These are phyloP conservation scores for Hypoxylon lenormandii DNA, from an alignment of 495 filamentous ascomycete genomes.

Conservation along the genomic window DNA sequence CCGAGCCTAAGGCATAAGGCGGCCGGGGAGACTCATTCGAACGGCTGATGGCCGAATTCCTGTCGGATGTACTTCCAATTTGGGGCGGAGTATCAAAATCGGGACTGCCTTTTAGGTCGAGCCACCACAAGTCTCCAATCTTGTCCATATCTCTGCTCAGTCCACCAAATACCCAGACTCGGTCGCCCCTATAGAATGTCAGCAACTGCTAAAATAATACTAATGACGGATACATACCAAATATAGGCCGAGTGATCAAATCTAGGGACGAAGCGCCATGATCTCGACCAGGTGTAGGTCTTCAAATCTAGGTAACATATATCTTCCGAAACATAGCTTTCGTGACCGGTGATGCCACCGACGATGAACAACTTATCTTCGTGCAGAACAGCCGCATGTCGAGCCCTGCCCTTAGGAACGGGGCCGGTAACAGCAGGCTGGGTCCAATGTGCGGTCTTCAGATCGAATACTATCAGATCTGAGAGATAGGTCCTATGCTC, in stretches of 20 bases:
- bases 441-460: constrained; percentile 92
- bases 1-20: constrained; percentile 54
- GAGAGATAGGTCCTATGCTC: constrained; percentile 95
- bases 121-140: constrained; percentile 93
- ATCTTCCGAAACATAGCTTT: constrained; percentile 89
- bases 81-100: constrained; percentile 79
- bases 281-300: constrained; percentile 96
- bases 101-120: constrained; percentile 89
- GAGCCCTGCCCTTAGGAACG: constrained; percentile 85
- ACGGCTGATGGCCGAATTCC: constrained; percentile 50
- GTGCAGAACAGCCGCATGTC: constrained; percentile 92
- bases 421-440: constrained; percentile 86
- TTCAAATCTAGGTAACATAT: constrained; percentile 95
- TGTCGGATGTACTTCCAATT: constrained; percentile 73
- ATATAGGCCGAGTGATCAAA: constrained; percentile 95
- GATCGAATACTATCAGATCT: constrained; percentile 94
- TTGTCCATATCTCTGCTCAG: constrained; percentile 95
- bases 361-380: constrained; percentile 96
- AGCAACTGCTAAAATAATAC: constrained; percentile 3
- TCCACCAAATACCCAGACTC: constrained; percentile 97
- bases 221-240: constrained; percentile 61
- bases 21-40: constrained; percentile 59
- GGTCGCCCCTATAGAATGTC: constrained; percentile 64
- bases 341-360: constrained; percentile 87
- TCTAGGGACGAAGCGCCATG: constrained; percentile 91